Evolutionary conservation across 306 rosid genomes (phyloP), one percentile per base, ranked within the genome.

Genomic region (Vicia faba): DNA sequence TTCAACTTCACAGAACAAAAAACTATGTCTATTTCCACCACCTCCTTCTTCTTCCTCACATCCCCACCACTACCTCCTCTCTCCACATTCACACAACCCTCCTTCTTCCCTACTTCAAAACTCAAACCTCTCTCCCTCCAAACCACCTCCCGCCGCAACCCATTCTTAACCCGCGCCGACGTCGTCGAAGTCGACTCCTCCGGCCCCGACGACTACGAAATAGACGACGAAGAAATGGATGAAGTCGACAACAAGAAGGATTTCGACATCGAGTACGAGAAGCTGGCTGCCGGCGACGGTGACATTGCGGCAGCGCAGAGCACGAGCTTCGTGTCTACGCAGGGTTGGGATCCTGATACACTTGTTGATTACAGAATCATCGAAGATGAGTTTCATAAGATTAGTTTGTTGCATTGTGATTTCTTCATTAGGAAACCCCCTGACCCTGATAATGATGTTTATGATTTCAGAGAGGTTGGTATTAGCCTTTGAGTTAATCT

Each of bases 161-260:
- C 82, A 2, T 87, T 89, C 74, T 10, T 85, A 0, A 88, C 81
- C 5, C 89, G 84, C 41, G 78, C 83, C 68, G 95, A 85, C 73
- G 95, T 85, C n/a, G 95, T 75, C 23, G 96, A 91, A 57, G 86
- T 25, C 61, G 95, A 86, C 12, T 74, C 78, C 14, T 79, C 66
- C 4, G 88, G 81, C 14, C 78, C 89, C 73, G 95, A 92, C 31
- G 88, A 87, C 78, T 92, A 87, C 72, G 96, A 89, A 61, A 89
- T 89, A 87, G 93, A 92, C 64, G 96, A 88, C 31, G 96, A 92
- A 13, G 96, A 87, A 78, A 53, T 89, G 64, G 96, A 87, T 45
- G 96, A 89, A 72, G 87, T 87, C 55, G 96, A 92, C 77, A 92
- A 87, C 86, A 84, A 89, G 81, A 83, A 89, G 73, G 98, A 92